These are phyloP conservation scores for Dryas drummondii DNA, from an alignment of 306 rosid species.

Conservation along the genomic window DNA sequence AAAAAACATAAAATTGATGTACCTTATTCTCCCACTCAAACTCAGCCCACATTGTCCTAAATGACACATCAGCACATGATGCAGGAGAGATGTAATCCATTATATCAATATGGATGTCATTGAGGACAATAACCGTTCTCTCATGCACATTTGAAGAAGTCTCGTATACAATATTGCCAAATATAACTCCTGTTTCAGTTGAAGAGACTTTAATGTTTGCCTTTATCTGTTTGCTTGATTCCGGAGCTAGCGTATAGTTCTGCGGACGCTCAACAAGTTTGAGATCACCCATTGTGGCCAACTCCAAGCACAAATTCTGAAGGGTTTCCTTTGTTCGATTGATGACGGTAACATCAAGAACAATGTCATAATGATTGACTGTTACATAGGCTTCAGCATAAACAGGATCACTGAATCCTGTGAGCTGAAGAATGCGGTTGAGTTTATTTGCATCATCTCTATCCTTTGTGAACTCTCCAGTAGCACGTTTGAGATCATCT, in stretches of 20 bases:
- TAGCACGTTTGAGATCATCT: slow-evolving; percentile 97
- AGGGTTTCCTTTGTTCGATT: slow-evolving; percentile 96
- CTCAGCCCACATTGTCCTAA: slow-evolving; percentile 99
- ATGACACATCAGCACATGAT: slow-evolving; percentile 84
- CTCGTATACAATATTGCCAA: slow-evolving; percentile 95
- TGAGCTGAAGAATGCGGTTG: slow-evolving; percentile 97
- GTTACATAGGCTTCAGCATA: slow-evolving; percentile 99
- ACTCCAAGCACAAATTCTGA: slow-evolving; percentile 96
- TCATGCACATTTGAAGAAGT: slow-evolving; percentile 88
- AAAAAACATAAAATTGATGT: slow-evolving; percentile 12
- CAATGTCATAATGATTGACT: slow-evolving; percentile 95
- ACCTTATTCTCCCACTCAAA: slow-evolving; percentile 99
- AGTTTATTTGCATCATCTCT: slow-evolving; percentile 89
- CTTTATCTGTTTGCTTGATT: slow-evolving; percentile 92
- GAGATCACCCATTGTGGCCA: slow-evolving; percentile 99
- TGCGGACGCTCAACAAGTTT: slow-evolving; percentile 99
- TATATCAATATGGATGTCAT: slow-evolving; percentile 98
- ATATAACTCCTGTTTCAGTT: slow-evolving; percentile 95
- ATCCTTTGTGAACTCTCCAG: slow-evolving; percentile 94
- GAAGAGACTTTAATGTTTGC: slow-evolving; percentile 99
- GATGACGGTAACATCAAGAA: slow-evolving; percentile 95
- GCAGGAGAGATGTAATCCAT: slow-evolving; percentile 99
- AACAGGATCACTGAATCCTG: slow-evolving; percentile 99
- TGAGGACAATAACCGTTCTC: slow-evolving; percentile 90
- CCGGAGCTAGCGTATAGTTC: slow-evolving; percentile 95